phyloP scores from a whole-genome alignment of 1,139 yeast genomes.

The Yamadazyma atmosphaerica region DNA sequence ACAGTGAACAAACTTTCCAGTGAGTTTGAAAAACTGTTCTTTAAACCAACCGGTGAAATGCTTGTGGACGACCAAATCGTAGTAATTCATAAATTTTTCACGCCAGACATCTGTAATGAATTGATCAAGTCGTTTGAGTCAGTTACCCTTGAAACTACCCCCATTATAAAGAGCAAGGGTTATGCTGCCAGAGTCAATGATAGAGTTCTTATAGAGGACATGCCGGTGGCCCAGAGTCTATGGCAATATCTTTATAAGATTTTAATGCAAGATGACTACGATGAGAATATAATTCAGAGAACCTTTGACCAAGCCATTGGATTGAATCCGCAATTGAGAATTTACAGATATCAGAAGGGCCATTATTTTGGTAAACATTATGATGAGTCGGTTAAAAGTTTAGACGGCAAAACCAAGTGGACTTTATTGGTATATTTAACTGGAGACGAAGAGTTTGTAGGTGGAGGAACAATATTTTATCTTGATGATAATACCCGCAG shows the following conservation, averaged over 20 bases:
- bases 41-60: slow-evolving; percentile 33
- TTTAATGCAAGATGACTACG: slow-evolving; percentile 32
- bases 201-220: slow-evolving; percentile 44
- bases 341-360: slow-evolving; percentile 57
- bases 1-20: slow-evolving; percentile 23
- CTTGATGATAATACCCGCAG: slow-evolving; percentile 23
- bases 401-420: slow-evolving; percentile 52
- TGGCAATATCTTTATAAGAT: slow-evolving; percentile 45
- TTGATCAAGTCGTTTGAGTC: slow-evolving; percentile 39
- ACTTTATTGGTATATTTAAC: slow-evolving; percentile 60
- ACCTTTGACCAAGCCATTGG: slow-evolving; percentile 46
- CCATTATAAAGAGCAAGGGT: slow-evolving; percentile 46
- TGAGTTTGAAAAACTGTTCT: slow-evolving; percentile 26
- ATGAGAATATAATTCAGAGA: slow-evolving; percentile 24
- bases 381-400: slow-evolving; percentile 51
- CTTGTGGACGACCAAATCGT: slow-evolving; percentile 46
- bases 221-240: slow-evolving; percentile 35
- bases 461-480: slow-evolving; percentile 66
- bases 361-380: slow-evolving; percentile 66
- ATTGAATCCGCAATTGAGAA: slow-evolving; percentile 56
- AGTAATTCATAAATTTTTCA: slow-evolving; percentile 46
- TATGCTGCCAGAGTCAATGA: slow-evolving; percentile 66
- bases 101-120: slow-evolving; percentile 42
- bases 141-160: slow-evolving; percentile 48
- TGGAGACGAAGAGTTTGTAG: slow-evolving; percentile 55